phyloP scores from a whole-genome alignment of 805 yeast genomes.

The Metschnikowia gelsemii region DNA sequence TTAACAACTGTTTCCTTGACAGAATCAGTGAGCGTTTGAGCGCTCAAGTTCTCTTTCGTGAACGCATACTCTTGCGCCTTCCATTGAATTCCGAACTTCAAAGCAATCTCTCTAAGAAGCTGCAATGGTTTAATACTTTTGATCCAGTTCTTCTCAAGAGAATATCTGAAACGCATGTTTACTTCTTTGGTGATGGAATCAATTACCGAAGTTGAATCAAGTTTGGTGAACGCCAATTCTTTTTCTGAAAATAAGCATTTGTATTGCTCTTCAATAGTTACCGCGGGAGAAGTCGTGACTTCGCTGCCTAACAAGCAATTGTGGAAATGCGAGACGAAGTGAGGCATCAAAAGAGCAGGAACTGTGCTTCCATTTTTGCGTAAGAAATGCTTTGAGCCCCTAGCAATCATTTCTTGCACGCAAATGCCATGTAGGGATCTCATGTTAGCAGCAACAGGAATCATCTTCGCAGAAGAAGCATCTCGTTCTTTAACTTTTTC shows the following conservation, averaged over 20 bases:
- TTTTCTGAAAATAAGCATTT: conserved; percentile 42
- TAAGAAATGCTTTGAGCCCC: conserved; percentile 75
- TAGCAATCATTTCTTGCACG: conserved; percentile 70
- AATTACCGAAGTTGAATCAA: conserved; percentile 48
- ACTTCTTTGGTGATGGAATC: conserved; percentile 53
- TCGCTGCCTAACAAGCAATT: conserved; percentile 62
- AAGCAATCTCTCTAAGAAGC: conserved; percentile 68
- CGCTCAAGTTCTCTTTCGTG: conserved; percentile 41
- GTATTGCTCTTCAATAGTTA: conserved; percentile 43
- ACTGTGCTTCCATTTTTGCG: conserved; percentile 46
- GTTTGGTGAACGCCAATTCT: conserved; percentile 42
- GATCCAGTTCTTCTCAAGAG: conserved; percentile 52
- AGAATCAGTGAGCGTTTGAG: conserved; percentile 27
- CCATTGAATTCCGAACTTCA: conserved; percentile 88
- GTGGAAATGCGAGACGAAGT: conserved; percentile 66
- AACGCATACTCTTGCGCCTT: conserved; percentile 49
- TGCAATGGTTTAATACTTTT: conserved; percentile 39
- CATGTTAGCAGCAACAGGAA: conserved; percentile 44
- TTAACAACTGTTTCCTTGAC: conserved; percentile 15
- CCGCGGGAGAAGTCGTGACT: conserved; percentile 41
- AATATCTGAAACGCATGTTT: conserved; percentile 59
- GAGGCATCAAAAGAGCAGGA: conserved; percentile 56
- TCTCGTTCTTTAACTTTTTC: conserved; percentile 30
- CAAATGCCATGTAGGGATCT: conserved; percentile 49
- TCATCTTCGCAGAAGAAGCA: conserved; percentile 38